These are phyloP conservation scores for Eucalyptus coolabah DNA, from an alignment of 345 rosid genomes.

Conservation along the genomic window DNA sequence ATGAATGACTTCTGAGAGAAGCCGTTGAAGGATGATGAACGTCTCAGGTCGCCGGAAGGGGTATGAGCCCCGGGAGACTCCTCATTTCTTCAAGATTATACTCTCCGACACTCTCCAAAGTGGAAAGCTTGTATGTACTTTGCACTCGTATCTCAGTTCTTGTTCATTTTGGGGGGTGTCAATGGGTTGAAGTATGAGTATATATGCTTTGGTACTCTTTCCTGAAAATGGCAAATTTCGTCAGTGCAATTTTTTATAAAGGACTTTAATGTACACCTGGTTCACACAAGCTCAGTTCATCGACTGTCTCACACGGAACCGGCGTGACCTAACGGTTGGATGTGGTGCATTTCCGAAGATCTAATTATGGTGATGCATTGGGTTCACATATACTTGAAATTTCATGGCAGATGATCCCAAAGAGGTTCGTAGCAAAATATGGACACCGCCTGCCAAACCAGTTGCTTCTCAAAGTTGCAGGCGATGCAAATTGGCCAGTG, in stretches of 20 bases:
- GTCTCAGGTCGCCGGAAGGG: background rate
- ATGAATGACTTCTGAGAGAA: background rate
- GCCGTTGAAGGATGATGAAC: background rate
- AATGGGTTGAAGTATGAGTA: too few species aligned
- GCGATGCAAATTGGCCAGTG: background rate
- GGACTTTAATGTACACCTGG: too few species aligned
- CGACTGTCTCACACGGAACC: background rate
- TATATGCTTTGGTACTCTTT: too few species aligned
- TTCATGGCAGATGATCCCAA: background rate
- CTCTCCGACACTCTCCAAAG: background rate
- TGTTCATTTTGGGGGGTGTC: background rate
- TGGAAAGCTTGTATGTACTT: background rate
- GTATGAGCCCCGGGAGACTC: background rate
- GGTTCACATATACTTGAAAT: background rate
- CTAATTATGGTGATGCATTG: background rate
- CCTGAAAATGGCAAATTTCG: background rate
- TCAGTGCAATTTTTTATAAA: background rate
- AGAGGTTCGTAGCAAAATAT: background rate
- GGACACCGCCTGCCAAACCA: background rate
- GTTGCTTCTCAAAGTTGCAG: background rate
- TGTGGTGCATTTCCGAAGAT: background rate
- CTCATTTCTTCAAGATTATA: background rate
- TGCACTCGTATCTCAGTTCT: background rate
- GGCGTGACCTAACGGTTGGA: background rate
- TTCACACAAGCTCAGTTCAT: too few species aligned